These are phyloP conservation scores for Lachnum nothofagi DNA, from an alignment of 2,329 filamentous ascomycete species.

Conservation along the genomic window DNA sequence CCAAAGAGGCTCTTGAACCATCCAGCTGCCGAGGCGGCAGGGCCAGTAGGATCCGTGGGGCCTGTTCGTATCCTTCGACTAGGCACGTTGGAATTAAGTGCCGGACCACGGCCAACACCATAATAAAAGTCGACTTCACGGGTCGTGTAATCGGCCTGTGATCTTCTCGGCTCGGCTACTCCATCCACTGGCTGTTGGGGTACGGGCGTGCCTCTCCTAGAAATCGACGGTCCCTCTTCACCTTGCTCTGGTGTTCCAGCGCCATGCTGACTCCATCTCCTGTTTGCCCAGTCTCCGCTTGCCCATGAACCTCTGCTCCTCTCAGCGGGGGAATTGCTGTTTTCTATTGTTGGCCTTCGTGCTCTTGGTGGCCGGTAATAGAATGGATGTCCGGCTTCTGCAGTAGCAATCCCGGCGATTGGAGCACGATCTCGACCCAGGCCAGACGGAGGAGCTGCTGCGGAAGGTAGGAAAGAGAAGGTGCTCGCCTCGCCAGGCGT, in stretches of 20 bases:
- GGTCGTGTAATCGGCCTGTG: constrained; percentile 77
- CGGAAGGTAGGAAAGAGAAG: constrained; percentile 63
- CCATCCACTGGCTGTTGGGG: constrained; percentile 35
- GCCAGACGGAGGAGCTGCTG: constrained; percentile 23
- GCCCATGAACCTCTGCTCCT: constrained; percentile 42
- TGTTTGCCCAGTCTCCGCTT: constrained; percentile 43
- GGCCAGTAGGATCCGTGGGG: constrained; percentile 87
- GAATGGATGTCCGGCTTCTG: constrained; percentile 58
- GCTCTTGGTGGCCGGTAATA: constrained; percentile 84
- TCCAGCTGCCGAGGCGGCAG: constrained; percentile 79
- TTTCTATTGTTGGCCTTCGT: constrained; percentile 59
- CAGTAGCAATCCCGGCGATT: constrained; percentile 42
- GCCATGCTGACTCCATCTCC: constrained; percentile 33
- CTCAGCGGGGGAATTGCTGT: constrained; percentile 34
- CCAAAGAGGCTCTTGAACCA: constrained; percentile 80
- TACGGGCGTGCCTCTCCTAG: constrained; percentile 43
- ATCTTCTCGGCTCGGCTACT: constrained; percentile 24
- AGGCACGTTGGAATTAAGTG: constrained; percentile 73
- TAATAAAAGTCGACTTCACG: constrained; percentile 98
- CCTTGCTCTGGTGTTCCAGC: constrained; percentile 37
- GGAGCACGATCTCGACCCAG: constrained; percentile 32
- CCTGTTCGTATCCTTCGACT: constrained; percentile 87
- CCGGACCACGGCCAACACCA: constrained; percentile 80
- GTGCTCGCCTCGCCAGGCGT: constrained; percentile 66
- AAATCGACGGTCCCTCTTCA: constrained; percentile 38